phyloP scores from a whole-genome alignment of 208 protist genomes.

The Trypanosoma melophagium region DNA sequence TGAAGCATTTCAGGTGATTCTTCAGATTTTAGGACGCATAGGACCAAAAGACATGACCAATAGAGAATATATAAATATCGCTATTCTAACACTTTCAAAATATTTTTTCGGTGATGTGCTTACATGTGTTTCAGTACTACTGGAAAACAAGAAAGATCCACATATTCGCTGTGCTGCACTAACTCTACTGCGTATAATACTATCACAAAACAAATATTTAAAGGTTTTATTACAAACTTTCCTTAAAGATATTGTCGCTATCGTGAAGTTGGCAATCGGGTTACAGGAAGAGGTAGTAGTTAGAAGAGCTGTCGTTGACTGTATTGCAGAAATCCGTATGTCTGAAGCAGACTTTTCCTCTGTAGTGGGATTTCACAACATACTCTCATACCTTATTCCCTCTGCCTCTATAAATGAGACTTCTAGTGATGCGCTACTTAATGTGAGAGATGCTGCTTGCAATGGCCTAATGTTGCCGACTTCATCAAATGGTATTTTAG shows the following conservation, averaged over 20 bases:
- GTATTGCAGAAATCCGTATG: constrained; percentile 21
- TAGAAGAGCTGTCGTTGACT: constrained; percentile 16
- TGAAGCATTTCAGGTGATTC: background rate
- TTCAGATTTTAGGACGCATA: background rate
- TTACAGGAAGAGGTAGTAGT: constrained; percentile 22
- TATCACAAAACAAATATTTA: background rate
- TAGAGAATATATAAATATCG: background rate
- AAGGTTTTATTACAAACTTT: constrained; percentile 15
- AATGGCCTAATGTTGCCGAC: constrained; percentile 12
- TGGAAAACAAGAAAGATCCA: background rate
- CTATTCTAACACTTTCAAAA: background rate
- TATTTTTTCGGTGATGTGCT: background rate
- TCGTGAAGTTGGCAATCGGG: constrained; percentile 17
- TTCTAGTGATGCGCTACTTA: background rate
- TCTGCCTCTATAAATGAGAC: background rate
- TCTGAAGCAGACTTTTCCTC: constrained; percentile 17
- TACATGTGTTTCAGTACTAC: background rate
- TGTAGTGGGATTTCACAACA: constrained; percentile 9
- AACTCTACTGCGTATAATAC: background rate
- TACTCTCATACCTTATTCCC: constrained; percentile 22
- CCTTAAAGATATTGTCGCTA: constrained; percentile 32
- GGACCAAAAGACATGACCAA: background rate
- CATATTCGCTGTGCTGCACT: constrained; percentile 6
- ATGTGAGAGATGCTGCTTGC: constrained; percentile 9
- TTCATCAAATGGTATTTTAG: constrained; percentile 7